Evolutionary conservation across 345 rosid genomes (phyloP), one percentile per base, ranked within the genome.

Genomic region (Schrenkiella parvula): DNA sequence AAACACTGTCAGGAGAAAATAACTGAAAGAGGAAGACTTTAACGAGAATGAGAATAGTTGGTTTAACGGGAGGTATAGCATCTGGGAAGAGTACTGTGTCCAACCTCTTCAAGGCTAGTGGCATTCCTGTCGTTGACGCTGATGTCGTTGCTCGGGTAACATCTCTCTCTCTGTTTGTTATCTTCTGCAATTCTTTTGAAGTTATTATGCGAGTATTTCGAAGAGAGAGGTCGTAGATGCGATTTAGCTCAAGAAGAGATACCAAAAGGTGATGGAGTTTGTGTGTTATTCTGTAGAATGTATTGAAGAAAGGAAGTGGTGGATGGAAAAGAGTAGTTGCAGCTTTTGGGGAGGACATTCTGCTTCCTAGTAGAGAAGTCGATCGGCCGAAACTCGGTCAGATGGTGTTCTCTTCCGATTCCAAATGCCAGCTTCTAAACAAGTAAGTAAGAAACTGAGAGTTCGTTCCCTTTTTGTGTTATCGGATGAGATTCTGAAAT

Each of bases 51-150:
- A 85, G 99, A 80, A 73, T 89, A 19, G 93, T 89, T 0, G 95
- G 97, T 17, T 73, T 91, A 66, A 93, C 96, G 0, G 98, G 98
- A 52, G 98, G 96, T 68, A 93, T 93, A 50, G 85, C 92, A 1
- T 91, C 96, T 0, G 98, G 97, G 46, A 93, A 93, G 84, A 93
- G 96, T 62, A 89, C 95, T n/a, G 91, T 87, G 34, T 88, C 95
- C 32, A 84, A 86, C 59, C 85, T 87, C 70, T 90, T 90, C 87
- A 87, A 86, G 70, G 81, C 87, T 68, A 81, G 63, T 68, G 86
- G 80, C 17, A 76, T 90, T 59, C 95, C 91, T 8, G 85, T 91
- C 3, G 90, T 89, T 28, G 97, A 91, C 37, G 91, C 91, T 28
- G 97, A 91, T 68, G 8, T 87, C 31, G 83, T 91, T 11, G 88